Conservation (phyloP, 345 rosid genomes). For the Melaleuca quinquenervia region DNA sequence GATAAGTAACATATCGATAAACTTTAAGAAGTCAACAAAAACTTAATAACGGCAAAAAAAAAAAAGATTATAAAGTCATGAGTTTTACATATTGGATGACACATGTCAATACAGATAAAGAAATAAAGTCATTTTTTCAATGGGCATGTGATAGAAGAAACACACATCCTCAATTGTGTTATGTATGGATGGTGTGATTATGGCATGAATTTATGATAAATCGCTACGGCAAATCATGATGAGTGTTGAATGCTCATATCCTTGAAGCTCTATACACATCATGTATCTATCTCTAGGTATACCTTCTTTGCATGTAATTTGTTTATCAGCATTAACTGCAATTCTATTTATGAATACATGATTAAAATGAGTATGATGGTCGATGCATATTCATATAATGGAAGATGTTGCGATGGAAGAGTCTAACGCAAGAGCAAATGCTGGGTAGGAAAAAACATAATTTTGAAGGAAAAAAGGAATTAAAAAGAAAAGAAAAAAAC, state of each 20-base stretch:
- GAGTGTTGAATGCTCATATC: background rate
- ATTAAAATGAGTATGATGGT: background rate
- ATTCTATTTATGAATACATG: background rate
- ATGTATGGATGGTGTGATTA: background rate
- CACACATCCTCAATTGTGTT: background rate
- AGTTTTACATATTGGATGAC: background rate
- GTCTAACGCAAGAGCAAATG: background rate
- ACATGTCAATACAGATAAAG: background rate
- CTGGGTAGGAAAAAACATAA: background rate
- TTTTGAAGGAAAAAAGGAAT: background rate
- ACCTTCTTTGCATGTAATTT: background rate
- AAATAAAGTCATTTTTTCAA: background rate
- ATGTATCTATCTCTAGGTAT: background rate
- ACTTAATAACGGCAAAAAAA: accelerated
- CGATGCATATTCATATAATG: background rate
- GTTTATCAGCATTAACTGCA: background rate
- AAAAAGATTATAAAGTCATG: background rate
- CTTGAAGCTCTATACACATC: background rate
- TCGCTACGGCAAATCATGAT: background rate
- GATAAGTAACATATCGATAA: background rate
- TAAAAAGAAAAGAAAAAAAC: constrained; percentile 15
- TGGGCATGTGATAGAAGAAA: background rate
- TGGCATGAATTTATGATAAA: background rate
- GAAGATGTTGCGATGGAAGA: background rate
- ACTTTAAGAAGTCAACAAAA: background rate